Evolutionary conservation across 2,329 filamentous ascomycete species (phyloP).

Genomic region (Leptoxyphium fumago): DNA sequence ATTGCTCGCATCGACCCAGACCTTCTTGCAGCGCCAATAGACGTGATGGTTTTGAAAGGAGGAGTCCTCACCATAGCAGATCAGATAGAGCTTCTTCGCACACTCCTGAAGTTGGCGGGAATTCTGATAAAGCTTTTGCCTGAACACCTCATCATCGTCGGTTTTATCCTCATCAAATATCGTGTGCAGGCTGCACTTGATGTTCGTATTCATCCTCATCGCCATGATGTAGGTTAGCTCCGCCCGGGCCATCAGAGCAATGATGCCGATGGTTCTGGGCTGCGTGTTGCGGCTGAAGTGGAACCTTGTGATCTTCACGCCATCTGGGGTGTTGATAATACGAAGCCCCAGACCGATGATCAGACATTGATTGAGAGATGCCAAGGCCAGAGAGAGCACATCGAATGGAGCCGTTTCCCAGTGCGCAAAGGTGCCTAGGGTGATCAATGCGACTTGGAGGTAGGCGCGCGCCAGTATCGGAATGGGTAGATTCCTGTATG

Average conservation of each 20-base stretch:
- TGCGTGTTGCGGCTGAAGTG: neutral
- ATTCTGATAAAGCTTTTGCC: neutral
- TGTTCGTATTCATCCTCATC: no score
- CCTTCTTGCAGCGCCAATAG: constrained; percentile 4
- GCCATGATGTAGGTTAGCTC: neutral
- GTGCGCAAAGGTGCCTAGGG: neutral
- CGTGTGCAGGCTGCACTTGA: no score
- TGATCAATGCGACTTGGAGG: neutral
- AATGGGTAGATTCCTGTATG: neutral
- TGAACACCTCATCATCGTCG: neutral
- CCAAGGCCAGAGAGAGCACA: neutral
- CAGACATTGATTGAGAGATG: neutral
- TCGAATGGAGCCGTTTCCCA: neutral
- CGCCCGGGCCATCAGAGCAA: neutral
- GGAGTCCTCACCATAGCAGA: neutral
- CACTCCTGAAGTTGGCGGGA: neutral
- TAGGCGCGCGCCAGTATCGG: neutral
- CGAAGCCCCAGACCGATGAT: neutral
- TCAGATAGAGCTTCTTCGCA: neutral
- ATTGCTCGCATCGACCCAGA: neutral
- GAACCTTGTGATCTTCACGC: neutral
- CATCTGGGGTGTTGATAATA: neutral
- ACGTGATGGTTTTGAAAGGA: neutral
- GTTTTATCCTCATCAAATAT: neutral
- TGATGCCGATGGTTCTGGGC: neutral